Conservation (phyloP, 2,329 filamentous ascomycete genomes). For the Huntiella bhutanensis region DNA sequence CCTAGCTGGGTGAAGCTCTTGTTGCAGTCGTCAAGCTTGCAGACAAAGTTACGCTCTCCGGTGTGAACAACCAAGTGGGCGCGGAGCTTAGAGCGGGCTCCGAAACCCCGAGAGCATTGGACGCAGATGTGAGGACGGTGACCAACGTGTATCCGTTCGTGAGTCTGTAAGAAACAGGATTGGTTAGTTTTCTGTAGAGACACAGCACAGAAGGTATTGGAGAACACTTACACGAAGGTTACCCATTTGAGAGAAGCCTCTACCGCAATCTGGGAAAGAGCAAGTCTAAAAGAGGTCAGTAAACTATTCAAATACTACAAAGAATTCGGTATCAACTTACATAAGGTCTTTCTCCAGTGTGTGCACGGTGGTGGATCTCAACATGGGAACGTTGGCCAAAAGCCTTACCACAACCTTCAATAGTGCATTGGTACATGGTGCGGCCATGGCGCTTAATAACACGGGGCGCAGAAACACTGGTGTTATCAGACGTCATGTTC, state of each 20-base stretch:
- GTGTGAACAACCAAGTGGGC: conserved; percentile 70
- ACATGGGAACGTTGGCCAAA: conserved; percentile 89
- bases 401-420: conserved; percentile 57
- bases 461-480: neutral
- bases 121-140: conserved; percentile 70
- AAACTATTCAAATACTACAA: conserved; percentile 1
- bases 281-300: conserved; percentile 33
- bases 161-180: conserved; percentile 38
- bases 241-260: conserved; percentile 72
- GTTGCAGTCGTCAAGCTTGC: conserved; percentile 62
- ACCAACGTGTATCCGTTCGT: conserved; percentile 71
- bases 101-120: conserved; percentile 63
- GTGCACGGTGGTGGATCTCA: conserved; percentile 71
- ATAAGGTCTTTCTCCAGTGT: conserved; percentile 82
- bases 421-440: conserved; percentile 40
- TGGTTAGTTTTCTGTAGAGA: neutral
- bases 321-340: conserved; percentile 31
- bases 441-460: neutral
- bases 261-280: conserved; percentile 51
- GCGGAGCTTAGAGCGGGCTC: conserved; percentile 68
- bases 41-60: conserved; percentile 59
- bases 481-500: too few relatives aligned
- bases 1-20: conserved; percentile 82
- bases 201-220: neutral
- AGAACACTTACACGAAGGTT: conserved; percentile 55